These are phyloP conservation scores for Sequoiadendron giganteum DNA, from an alignment of 75 land plant genomes.

Conservation along the genomic window DNA sequence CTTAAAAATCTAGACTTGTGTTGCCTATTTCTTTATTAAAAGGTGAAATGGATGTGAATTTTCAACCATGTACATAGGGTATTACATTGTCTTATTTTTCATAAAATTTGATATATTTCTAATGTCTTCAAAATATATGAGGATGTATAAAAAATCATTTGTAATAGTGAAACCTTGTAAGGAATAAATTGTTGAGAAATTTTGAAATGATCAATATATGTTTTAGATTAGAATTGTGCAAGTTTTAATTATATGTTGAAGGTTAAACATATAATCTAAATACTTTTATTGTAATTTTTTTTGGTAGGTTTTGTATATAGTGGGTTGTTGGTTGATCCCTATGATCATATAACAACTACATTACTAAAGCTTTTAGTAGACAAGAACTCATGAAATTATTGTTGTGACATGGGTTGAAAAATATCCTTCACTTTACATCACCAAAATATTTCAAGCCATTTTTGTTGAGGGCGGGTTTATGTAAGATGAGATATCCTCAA, in stretches of 20 bases:
- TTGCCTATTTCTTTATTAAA: no score
- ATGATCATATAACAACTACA: conserved; percentile 55
- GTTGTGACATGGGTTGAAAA: conserved; percentile 51
- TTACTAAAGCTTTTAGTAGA: conserved; percentile 54
- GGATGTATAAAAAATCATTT: background rate
- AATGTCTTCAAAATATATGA: background rate
- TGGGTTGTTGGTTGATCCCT: conserved; percentile 72
- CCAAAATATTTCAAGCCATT: conserved; percentile 64
- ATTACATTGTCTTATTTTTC: no score
- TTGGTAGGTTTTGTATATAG: no score
- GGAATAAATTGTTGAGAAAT: background rate
- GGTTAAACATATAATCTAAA: background rate
- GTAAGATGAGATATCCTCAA: conserved; percentile 88
- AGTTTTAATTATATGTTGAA: background rate
- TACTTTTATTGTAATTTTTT: background rate
- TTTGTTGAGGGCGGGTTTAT: conserved; percentile 70
- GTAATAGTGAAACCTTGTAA: background rate
- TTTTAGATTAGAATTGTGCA: background rate
- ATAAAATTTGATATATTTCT: background rate
- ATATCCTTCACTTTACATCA: conserved; percentile 66
- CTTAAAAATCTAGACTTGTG: no score
- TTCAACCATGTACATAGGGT: no score
- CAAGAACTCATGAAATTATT: conserved; percentile 50
- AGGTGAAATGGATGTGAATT: no score
- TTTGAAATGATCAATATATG: background rate